A percentile compares a stretch with the other conserved stretches of the same genome.
Conservation (phyloP, 2,329 filamentous ascomycete genomes). For the Fusarium sp. region DNA sequence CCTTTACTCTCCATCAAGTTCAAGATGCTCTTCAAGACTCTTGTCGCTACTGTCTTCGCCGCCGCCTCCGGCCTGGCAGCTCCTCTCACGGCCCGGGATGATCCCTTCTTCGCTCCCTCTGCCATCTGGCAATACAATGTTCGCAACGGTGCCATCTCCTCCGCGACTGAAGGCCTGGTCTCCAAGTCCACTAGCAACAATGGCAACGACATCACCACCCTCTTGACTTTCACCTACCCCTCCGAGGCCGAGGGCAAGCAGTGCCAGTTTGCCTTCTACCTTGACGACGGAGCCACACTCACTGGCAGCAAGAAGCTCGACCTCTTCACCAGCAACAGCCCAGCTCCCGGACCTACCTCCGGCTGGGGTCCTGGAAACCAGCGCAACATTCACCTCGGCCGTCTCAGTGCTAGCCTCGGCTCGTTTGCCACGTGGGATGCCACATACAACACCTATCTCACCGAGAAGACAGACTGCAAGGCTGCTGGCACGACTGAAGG, state of each 20-base stretch:
- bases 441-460: conserved; percentile 30
- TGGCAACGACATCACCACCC: conserved; percentile 45
- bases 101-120: conserved; percentile 39
- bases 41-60: conserved; percentile 34
- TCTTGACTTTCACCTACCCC: conserved; percentile 47
- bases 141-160: conserved; percentile 38
- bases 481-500: conserved; percentile 25
- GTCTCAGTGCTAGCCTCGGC: conserved; percentile 11
- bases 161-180: conserved; percentile 20
- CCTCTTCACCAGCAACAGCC: conserved; percentile 40
- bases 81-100: conserved; percentile 27
- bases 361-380: conserved; percentile 44
- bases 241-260: conserved; percentile 31
- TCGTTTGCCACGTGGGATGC: conserved; percentile 28
- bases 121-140: conserved; percentile 40
- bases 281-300: conserved; percentile 30
- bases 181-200: conserved; percentile 38
- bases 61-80: conserved; percentile 34
- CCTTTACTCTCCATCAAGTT: background rate
- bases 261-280: conserved; percentile 45
- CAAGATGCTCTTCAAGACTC: conserved; percentile 40
- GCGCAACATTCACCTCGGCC: conserved; percentile 41
- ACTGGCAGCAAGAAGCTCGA: conserved; percentile 44
- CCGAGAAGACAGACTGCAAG: conserved; percentile 31
- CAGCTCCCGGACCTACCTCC: conserved; percentile 33